Percentiles rank a stretch among this genome's conserved stretches.
phyloP scores from a whole-genome alignment of 345 rosid genomes.

The Murraya koenigii region DNA sequence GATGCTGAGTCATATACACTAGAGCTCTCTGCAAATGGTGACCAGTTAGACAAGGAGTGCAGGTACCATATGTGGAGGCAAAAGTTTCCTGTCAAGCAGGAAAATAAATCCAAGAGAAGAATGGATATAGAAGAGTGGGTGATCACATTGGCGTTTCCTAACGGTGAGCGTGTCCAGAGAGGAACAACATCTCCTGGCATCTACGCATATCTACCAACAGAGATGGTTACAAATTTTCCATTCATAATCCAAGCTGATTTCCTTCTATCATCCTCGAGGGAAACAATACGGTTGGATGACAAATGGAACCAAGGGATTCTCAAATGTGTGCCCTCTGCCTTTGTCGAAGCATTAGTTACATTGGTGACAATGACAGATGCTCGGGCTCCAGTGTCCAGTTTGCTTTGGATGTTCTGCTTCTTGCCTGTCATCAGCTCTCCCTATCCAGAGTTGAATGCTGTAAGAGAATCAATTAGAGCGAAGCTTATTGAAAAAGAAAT shows the following conservation, averaged over 20 bases:
- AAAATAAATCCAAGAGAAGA: constrained; percentile 59
- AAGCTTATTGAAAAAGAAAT: constrained; percentile 40
- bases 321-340: constrained; percentile 51
- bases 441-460: constrained; percentile 32
- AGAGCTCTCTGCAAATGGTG: constrained; percentile 42
- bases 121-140: constrained; percentile 64
- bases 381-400: constrained; percentile 34
- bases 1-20: constrained; percentile 70
- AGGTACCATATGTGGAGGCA: constrained; percentile 72
- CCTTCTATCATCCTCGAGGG: constrained; percentile 66
- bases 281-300: constrained; percentile 57
- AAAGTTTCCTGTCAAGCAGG: constrained; percentile 55
- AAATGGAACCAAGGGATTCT: constrained; percentile 82
- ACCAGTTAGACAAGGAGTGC: constrained; percentile 33
- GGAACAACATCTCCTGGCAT: constrained; percentile 57
- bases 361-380: constrained; percentile 51
- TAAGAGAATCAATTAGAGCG: constrained; percentile 40
- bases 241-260: constrained; percentile 77
- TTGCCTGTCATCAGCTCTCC: constrained; percentile 48
- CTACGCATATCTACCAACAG: constrained; percentile 76
- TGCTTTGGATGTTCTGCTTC: constrained; percentile 52
- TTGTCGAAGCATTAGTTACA: constrained; percentile 55
- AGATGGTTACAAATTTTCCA: constrained; percentile 67
- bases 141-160: constrained; percentile 75
- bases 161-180: constrained; percentile 46